phyloP scores from a whole-genome alignment of 2,329 filamentous ascomycete genomes.

The Eutypa lata region DNA sequence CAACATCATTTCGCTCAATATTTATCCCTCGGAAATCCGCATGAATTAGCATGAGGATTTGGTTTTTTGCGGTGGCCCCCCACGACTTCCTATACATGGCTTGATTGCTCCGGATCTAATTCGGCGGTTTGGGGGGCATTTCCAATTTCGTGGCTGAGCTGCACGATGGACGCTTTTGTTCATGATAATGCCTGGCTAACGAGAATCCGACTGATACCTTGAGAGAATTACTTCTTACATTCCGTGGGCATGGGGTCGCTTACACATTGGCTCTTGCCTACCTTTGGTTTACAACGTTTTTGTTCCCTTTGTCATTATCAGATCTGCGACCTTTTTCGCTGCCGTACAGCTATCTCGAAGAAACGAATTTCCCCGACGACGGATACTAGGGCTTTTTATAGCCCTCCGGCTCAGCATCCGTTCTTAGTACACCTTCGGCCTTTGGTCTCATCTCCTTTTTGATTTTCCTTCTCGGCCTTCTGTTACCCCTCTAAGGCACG shows the following conservation, averaged over 20 bases:
- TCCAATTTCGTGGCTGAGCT: neutral
- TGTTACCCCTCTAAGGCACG: neutral
- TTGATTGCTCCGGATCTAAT: neutral
- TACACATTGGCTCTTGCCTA: neutral
- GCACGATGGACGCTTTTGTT: neutral
- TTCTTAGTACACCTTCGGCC: neutral
- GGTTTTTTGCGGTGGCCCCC: neutral
- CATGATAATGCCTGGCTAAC: neutral
- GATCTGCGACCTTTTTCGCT: neutral
- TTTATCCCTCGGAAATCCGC: neutral
- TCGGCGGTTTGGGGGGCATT: neutral
- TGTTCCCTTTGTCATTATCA: neutral
- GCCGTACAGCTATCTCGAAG: neutral
- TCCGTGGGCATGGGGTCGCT: neutral
- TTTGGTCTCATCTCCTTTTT: neutral
- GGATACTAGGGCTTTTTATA: neutral
- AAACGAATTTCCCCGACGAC: neutral
- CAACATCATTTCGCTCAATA: neutral
- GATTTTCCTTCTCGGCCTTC: neutral
- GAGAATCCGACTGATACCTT: neutral
- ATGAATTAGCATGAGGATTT: neutral
- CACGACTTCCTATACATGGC: neutral
- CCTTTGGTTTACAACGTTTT: neutral
- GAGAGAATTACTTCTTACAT: neutral
- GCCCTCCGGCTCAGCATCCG: neutral